Percentiles rank a stretch among this genome's conserved stretches.
phyloP scores from a whole-genome alignment of 1,284 basidiomycete species.

The Xerocomus cyaneibrunnescens region DNA sequence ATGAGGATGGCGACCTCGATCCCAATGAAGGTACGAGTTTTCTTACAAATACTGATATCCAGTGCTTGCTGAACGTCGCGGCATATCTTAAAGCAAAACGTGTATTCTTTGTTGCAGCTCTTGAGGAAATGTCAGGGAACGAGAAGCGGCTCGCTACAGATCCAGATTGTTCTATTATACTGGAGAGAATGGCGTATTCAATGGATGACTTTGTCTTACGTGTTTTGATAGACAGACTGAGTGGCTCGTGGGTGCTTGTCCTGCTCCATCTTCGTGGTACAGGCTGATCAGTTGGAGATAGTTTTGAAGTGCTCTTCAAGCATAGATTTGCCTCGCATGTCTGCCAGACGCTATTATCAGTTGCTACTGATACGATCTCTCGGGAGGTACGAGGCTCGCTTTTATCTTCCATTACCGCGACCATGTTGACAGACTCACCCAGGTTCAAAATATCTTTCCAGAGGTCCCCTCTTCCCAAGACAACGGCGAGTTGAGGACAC shows the following conservation, averaged over 20 bases:
- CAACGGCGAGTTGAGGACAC: conserved; percentile 68
- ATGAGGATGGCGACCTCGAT: conserved; percentile 53
- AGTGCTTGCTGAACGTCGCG: conserved; percentile 4
- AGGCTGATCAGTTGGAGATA: conserved; percentile 30
- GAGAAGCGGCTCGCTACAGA: conserved; percentile 90
- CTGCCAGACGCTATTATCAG: conserved; percentile 80
- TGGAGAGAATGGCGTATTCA: conserved; percentile 86
- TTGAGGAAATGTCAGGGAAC: conserved; percentile 81
- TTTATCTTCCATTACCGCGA: conserved; percentile 1
- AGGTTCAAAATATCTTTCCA: conserved; percentile 68
- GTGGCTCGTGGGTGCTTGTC: conserved; percentile 70
- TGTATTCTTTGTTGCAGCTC: conserved; percentile 80
- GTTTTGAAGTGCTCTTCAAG: conserved; percentile 65
- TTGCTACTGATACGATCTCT: conserved; percentile 72
- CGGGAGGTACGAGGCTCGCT: conserved; percentile 61
- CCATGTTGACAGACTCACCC: neutral
- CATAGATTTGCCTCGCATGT: conserved; percentile 94
- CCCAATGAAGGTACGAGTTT: conserved; percentile 69
- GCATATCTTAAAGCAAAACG: conserved; percentile 59
- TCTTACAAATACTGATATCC: neutral
- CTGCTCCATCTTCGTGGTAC: neutral
- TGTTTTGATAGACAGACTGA: conserved; percentile 82
- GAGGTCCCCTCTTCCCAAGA: conserved; percentile 47
- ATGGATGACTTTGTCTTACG: conserved; percentile 93
- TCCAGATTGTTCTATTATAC: conserved; percentile 83